These are phyloP conservation scores for Boechera retrofracta DNA, from an alignment of 345 rosid species.

Conservation along the genomic window DNA sequence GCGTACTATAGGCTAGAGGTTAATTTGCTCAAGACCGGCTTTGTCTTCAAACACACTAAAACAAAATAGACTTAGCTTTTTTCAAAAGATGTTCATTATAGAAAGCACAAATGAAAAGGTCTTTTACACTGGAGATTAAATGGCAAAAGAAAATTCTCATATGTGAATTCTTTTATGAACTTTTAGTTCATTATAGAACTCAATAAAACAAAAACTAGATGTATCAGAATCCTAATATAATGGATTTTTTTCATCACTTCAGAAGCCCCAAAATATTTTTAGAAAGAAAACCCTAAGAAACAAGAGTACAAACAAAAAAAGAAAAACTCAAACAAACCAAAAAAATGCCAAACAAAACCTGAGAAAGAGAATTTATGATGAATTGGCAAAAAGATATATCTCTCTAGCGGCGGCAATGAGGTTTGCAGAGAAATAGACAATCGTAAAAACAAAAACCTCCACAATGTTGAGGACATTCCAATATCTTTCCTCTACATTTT, in stretches of 20 bases:
- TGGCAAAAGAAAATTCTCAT: constrained; percentile 2
- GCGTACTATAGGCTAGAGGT: background rate
- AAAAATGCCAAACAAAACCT: background rate
- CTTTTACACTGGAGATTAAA: background rate
- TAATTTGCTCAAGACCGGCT: background rate
- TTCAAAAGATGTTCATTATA: constrained; percentile 18
- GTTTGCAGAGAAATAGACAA: constrained; percentile 68
- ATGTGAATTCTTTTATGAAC: background rate
- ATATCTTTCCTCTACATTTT: constrained; percentile 59
- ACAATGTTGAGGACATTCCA: constrained; percentile 75
- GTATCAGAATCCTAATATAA: background rate
- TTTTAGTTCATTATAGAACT: background rate
- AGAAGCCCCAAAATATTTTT: constrained; percentile 7
- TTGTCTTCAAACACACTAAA: background rate
- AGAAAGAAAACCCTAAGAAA: constrained; percentile 4
- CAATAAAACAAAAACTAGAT: background rate
- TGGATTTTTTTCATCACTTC: background rate
- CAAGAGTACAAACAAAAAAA: background rate
- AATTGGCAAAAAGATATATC: background rate
- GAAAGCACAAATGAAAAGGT: constrained; percentile 8
- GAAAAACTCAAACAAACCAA: background rate
- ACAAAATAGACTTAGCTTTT: background rate
- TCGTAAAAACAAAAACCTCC: constrained; percentile 75
- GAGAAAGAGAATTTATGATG: background rate
- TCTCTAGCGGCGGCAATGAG: constrained; percentile 59